Percentiles rank a stretch among this genome's conserved stretches.
Evolutionary conservation across 805 yeast genomes (phyloP).

Genomic region (Candida yuanshanica): DNA sequence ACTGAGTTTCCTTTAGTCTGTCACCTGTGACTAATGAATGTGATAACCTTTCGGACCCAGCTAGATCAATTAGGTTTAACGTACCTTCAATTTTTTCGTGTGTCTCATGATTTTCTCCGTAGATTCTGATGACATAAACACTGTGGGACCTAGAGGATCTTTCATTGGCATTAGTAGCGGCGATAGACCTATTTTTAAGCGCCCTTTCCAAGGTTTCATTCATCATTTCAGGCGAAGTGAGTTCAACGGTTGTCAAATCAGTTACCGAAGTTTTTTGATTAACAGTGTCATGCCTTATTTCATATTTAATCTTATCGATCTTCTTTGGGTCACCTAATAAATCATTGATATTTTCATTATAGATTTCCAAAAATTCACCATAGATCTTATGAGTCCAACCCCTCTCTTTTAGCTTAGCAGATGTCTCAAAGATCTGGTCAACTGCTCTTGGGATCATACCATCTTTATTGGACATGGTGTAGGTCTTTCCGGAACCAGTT

Average conservation of each 20-base stretch:
- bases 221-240: conserved; percentile 47
- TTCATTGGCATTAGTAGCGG: conserved; percentile 74
- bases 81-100: conserved; percentile 49
- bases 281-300: conserved; percentile 63
- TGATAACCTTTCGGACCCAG: conserved; percentile 86
- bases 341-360: conserved; percentile 78
- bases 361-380: conserved; percentile 85
- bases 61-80: conserved; percentile 81
- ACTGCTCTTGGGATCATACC: conserved; percentile 84
- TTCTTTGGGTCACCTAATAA: conserved; percentile 35
- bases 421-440: conserved; percentile 58
- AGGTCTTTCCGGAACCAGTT: conserved; percentile 93
- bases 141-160: conserved; percentile 91
- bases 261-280: conserved; percentile 52
- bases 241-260: conserved; percentile 45
- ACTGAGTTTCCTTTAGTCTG: conserved; percentile 78
- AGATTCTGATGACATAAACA: conserved; percentile 59
- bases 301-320: conserved; percentile 38
- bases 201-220: conserved; percentile 48
- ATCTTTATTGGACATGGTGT: conserved; percentile 72
- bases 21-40: conserved; percentile 76
- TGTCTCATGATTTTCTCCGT: conserved; percentile 47
- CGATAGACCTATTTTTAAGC: conserved; percentile 60
- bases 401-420: conserved; percentile 35
- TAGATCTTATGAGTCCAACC: conserved; percentile 60